Evolutionary conservation across 2,329 filamentous ascomycete genomes (phyloP).

Genomic region (Xylaria arbuscula): DNA sequence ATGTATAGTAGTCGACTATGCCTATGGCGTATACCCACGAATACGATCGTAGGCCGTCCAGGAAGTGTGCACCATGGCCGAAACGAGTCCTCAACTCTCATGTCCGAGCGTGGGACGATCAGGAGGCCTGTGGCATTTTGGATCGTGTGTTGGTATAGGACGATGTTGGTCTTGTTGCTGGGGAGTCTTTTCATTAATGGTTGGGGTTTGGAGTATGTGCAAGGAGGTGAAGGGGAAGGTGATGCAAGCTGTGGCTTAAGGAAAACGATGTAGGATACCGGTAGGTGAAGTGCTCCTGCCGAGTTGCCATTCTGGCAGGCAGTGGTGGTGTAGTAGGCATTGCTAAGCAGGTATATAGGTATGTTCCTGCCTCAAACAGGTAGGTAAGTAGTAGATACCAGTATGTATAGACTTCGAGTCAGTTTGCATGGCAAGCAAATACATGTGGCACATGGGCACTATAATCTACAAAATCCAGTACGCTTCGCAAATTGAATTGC

Average conservation of each 20-base stretch:
- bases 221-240: background rate
- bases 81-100: slow-evolving; percentile 21
- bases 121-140: slow-evolving; percentile 23
- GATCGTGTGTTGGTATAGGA: slow-evolving; percentile 26
- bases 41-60: slow-evolving; percentile 8
- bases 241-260: background rate
- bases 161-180: slow-evolving; percentile 5
- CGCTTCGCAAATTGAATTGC: background rate
- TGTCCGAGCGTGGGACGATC: slow-evolving; percentile 32
- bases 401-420: too few relatives aligned
- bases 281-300: background rate
- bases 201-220: slow-evolving; percentile 5
- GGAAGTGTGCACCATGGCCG: slow-evolving; percentile 20
- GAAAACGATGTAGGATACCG: background rate
- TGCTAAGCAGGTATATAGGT: too few relatives aligned
- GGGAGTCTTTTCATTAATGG: background rate
- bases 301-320: too few relatives aligned
- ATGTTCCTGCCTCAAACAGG: too few relatives aligned
- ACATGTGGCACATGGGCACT: too few relatives aligned
- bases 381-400: too few relatives aligned
- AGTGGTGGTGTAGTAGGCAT: background rate
- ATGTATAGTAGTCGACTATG: background rate
- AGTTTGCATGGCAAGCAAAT: too few relatives aligned
- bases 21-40: slow-evolving; percentile 2
- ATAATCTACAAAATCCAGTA: background rate